A percentile compares a stretch with the other conserved stretches of the same genome.
Conservation (phyloP, 192 early-diverging fungal species). For the Phlyctochytrium bullatum region DNA sequence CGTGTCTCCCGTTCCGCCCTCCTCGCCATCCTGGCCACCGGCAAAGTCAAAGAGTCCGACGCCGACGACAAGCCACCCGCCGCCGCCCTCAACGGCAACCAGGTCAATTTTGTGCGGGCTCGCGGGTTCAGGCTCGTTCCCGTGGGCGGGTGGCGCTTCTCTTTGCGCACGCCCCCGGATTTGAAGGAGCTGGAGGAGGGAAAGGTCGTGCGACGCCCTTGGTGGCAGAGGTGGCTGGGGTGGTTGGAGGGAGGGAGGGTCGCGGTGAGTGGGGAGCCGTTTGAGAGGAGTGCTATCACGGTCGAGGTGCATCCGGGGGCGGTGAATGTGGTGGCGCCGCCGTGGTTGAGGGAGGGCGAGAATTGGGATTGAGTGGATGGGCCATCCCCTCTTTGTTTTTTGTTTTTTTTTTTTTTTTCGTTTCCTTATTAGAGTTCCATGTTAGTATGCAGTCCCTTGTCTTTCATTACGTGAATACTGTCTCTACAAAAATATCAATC, state of each 20-base stretch:
- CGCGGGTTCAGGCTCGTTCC: constrained; percentile 8
- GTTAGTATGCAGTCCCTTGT: too few relatives aligned
- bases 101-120: background rate
- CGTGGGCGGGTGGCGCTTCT: constrained; percentile 17
- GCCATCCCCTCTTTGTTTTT: too few relatives aligned
- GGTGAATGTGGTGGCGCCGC: constrained; percentile 25
- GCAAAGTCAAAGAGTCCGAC: background rate
- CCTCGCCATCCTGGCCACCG: background rate
- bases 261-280: constrained; percentile 34
- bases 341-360: constrained; percentile 31
- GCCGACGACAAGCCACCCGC: background rate
- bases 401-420: too few relatives aligned
- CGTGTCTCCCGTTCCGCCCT: background rate
- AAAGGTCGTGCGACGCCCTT: background rate
- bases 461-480: too few relatives aligned
- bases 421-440: too few relatives aligned
- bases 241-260: constrained; percentile 3
- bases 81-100: too few relatives aligned
- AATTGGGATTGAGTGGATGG: too few relatives aligned
- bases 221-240: too few relatives aligned
- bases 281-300: constrained; percentile 18
- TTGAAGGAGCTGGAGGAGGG: constrained; percentile 4
- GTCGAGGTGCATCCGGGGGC: constrained; percentile 36
- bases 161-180: constrained; percentile 1
- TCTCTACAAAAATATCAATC: too few relatives aligned